phyloP scores from a whole-genome alignment of 2,329 filamentous ascomycete species.

The Trichophyton verrucosum region DNA sequence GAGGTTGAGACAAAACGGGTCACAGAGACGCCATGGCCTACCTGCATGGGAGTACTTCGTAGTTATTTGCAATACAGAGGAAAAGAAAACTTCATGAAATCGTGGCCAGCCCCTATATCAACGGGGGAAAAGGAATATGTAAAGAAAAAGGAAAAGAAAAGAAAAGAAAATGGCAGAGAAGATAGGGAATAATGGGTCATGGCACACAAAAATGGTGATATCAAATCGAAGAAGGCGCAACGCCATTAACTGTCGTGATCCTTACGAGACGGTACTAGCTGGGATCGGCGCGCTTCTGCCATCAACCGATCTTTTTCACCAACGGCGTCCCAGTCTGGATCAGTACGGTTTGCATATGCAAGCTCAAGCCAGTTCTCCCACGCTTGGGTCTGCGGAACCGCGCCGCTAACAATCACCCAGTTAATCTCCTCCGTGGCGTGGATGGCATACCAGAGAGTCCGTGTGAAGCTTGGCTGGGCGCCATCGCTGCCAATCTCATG shows the following conservation, averaged over 20 bases:
- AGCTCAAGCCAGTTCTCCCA: slow-evolving; percentile 44
- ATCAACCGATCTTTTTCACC: slow-evolving; percentile 6
- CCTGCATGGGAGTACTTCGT: not conserved
- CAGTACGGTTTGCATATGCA: slow-evolving; percentile 13
- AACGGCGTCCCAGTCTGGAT: slow-evolving; percentile 10
- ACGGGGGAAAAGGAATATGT: too few species aligned
- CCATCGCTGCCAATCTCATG: not conserved
- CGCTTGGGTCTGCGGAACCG: slow-evolving; percentile 40
- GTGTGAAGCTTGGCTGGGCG: slow-evolving; percentile 36
- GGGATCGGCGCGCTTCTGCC: slow-evolving; percentile 1
- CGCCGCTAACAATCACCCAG: slow-evolving; percentile 43
- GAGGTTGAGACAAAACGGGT: not conserved
- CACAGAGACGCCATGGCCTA: not conserved
- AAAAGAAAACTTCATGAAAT: not conserved
- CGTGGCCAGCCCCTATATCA: not conserved
- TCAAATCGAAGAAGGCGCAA: not conserved
- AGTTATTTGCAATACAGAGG: not conserved
- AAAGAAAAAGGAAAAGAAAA: not conserved
- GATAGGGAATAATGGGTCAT: not conserved
- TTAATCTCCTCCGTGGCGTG: slow-evolving; percentile 40
- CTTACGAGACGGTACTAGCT: not conserved
- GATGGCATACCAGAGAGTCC: slow-evolving; percentile 49
- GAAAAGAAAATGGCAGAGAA: not conserved
- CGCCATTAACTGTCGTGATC: not conserved
- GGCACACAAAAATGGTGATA: not conserved